phyloP scores from a whole-genome alignment of 1,284 basidiomycete species.

The Malassezia pachydermatis region DNA sequence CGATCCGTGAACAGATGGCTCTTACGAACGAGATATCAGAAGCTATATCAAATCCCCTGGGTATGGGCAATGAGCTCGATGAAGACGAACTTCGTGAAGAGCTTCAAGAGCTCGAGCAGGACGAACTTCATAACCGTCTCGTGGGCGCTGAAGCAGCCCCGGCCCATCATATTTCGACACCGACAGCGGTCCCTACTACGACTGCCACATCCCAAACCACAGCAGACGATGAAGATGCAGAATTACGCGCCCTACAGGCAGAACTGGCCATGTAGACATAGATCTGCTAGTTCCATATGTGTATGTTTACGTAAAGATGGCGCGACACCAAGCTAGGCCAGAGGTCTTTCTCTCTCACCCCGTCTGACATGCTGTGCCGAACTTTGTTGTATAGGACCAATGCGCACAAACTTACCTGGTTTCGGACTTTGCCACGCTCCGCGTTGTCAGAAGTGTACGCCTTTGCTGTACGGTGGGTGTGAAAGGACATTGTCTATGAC shows the following conservation, averaged over 20 bases:
- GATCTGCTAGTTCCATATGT: not conserved
- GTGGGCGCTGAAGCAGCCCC: slow-evolving; percentile 83
- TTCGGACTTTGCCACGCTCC: too few relatives aligned
- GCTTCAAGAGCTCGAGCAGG: slow-evolving; percentile 81
- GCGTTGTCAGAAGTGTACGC: too few relatives aligned
- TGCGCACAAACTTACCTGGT: too few relatives aligned
- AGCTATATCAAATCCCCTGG: slow-evolving; percentile 73
- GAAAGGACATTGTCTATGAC: too few relatives aligned
- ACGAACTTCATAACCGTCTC: slow-evolving; percentile 75
- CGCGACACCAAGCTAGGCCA: too few relatives aligned
- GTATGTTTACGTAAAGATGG: too few relatives aligned
- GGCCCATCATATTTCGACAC: slow-evolving; percentile 58
- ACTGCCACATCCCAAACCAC: slow-evolving; percentile 22
- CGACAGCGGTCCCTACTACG: slow-evolving; percentile 26
- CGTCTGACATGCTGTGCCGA: too few relatives aligned
- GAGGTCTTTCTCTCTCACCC: too few relatives aligned
- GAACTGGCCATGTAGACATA: slow-evolving; percentile 51
- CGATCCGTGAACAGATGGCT: slow-evolving; percentile 83
- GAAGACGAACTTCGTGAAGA: slow-evolving; percentile 79
- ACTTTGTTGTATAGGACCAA: too few relatives aligned
- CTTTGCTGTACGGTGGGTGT: too few relatives aligned
- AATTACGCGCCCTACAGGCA: slow-evolving; percentile 84
- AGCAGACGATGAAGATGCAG: slow-evolving; percentile 60
- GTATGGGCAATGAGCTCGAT: slow-evolving; percentile 59
- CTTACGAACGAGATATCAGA: slow-evolving; percentile 90